phyloP scores from a whole-genome alignment of 495 filamentous ascomycete species.

The Tirmania nivea region DNA sequence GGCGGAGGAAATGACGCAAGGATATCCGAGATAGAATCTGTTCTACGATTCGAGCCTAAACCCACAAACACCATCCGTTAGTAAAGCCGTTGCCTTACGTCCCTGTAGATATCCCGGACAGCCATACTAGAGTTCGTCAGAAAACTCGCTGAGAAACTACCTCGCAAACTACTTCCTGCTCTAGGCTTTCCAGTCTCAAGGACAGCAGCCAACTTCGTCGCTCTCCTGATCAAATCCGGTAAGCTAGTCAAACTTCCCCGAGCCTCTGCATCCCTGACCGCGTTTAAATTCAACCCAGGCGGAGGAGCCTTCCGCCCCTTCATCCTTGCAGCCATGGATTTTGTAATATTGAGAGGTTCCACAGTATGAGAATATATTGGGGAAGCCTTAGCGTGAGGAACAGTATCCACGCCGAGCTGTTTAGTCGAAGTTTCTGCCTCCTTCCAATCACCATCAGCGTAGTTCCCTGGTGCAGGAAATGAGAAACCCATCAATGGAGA shows the following conservation, averaged over 20 bases:
- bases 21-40: slow-evolving; percentile 49
- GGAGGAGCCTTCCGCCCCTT: slow-evolving; percentile 16
- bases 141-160: not conserved
- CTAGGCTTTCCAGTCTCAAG: slow-evolving; percentile 47
- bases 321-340: slow-evolving; percentile 22
- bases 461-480: not conserved
- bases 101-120: no score
- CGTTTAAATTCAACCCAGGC: slow-evolving; percentile 55
- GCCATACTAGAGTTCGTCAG: not conserved
- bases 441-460: slow-evolving; percentile 18
- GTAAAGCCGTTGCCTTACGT: not conserved
- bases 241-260: slow-evolving; percentile 78
- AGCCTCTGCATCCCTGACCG: slow-evolving; percentile 53
- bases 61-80: not conserved
- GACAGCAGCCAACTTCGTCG: slow-evolving; percentile 67
- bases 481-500: no score
- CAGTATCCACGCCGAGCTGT: slow-evolving; percentile 2
- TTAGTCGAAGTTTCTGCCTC: slow-evolving; percentile 13
- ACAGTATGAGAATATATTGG: slow-evolving; percentile 6
- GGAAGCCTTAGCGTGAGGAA: not conserved
- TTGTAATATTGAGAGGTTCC: slow-evolving; percentile 25
- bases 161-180: not conserved
- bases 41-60: not conserved
- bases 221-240: slow-evolving; percentile 71
- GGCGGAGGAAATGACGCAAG: slow-evolving; percentile 81